Evolutionary conservation across 805 yeast species (phyloP), one percentile per base, ranked within the genome.

Genomic region (Barnettozyma pratensis): DNA sequence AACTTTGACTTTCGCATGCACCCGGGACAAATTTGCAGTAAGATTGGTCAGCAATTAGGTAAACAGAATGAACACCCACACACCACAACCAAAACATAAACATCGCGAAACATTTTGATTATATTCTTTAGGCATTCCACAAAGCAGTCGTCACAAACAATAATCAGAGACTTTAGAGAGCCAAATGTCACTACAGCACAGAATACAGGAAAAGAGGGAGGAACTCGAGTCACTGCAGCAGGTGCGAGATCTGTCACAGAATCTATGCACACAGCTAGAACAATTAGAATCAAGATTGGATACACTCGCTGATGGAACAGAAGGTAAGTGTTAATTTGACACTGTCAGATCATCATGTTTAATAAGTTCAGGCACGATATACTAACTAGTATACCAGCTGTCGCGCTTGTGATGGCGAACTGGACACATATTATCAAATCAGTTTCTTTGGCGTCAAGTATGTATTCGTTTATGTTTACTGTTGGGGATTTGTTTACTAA

Each of bases 361-460:
- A 36, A 4, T 9, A 28, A 27, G 31, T 7, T n/a, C 6, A 35
- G 7, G 25, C 5, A 4, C 6, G 7, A 14, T 8, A 5, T 39
- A 53, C 56, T 55, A 52, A 59, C 56, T 7, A 12, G 7, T 28
- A 31, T 37, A 3, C 3, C 10, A 57, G 76, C 83, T 37, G 82
- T 81, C 6, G 77, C 79, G 3, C 64, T 73, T 5, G 77, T 84
- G 2, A 71, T 85, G 56, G 71, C 79, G 3, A 83, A 81, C 55
- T 84, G 91, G 91, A 74, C 76, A 47, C 78, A 76, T 48, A 81
- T 84, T 19, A 67, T 80, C 19, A 71, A 79, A 49, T 75, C 86
- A 3, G 76, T 83, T 0, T 75, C 84, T 9, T 64, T 85, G 54
- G 89, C 89, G 0, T 67, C 74, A 2, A 56, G 65, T 61, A 53